Evolutionary conservation across 441 rosid species (phyloP), one percentile per base, ranked within the genome.

Genomic region (Melastoma candidum): DNA sequence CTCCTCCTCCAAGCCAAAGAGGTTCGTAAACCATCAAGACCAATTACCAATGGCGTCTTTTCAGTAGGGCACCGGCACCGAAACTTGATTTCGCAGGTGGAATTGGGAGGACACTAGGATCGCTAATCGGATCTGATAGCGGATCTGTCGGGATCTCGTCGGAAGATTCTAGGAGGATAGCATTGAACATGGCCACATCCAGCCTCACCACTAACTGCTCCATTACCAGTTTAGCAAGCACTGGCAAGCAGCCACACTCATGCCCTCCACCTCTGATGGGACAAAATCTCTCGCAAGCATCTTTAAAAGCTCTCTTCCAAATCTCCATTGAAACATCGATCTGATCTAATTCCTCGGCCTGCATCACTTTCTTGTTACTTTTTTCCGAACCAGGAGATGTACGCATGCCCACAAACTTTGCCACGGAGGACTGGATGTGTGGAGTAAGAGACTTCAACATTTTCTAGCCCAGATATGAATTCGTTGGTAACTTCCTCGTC

Each of bases 251-350:
- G 55, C 95, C 97, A 69, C 99, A 94, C 57, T 83, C 87, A 54
- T 89, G 97, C 8, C 96, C 96, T 17, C 74, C 87, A 55, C 89
- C 97, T 74, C 95, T 81, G 64, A 89, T 75, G 48, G 99, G 97
- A 74, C 99, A 94, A 58, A 94, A 80, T 67, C 97, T 85, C 76
- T 90, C 88, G 60, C 83, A 81, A 43, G 97, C 97, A 57, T 87
- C 99, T 75, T 72, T 77, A 79, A 94, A 87, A 43, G 96, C 99
- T 56, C 68, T 72, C 80, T 94, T 89, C 99, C 99, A 94, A 25
- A 77, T 90, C 57, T 77, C 92, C 62, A 85, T 59, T 27, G 99
- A 83, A 60, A 94, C 75, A 69, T 85, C 74, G 47, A 64, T 77
- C 77, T 80, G 90, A 43, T 79, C 87, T 65, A 74, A 78, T 72